These are phyloP conservation scores for Mucor velutinosus DNA, from an alignment of 371 early-diverging fungal genomes.

Conservation along the genomic window DNA sequence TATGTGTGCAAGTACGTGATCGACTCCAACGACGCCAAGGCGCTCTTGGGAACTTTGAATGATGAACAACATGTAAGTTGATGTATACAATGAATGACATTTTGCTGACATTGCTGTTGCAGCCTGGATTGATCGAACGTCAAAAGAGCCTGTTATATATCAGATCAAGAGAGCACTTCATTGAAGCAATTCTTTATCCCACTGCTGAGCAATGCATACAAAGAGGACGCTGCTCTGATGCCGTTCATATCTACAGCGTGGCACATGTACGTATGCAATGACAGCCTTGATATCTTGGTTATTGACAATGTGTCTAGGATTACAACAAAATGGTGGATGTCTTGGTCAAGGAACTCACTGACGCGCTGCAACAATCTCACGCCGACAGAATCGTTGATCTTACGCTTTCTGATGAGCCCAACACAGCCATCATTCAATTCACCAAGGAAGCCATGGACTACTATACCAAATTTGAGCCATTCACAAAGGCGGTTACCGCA, in stretches of 20 bases:
- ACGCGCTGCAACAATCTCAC: constrained; percentile 48
- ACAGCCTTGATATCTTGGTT: not conserved
- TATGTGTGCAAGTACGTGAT: constrained; percentile 49
- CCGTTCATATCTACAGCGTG: constrained; percentile 77
- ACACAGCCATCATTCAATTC: constrained; percentile 39
- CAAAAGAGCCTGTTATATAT: constrained; percentile 64
- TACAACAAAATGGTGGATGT: constrained; percentile 77
- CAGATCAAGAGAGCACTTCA: constrained; percentile 55
- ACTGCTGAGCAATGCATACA: constrained; percentile 73
- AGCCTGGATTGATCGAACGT: constrained; percentile 12
- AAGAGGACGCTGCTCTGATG: constrained; percentile 73
- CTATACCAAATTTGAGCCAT: constrained; percentile 54
- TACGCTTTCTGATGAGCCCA: constrained; percentile 2
- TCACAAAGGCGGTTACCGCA: constrained; percentile 38
- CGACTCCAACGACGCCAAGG: constrained; percentile 60
- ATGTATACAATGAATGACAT: too few species aligned
- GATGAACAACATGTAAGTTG: constrained; percentile 1
- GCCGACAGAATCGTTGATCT: constrained; percentile 1
- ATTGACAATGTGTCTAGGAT: constrained; percentile 36
- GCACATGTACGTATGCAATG: constrained; percentile 12
- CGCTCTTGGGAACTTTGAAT: constrained; percentile 47
- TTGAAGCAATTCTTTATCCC: constrained; percentile 60
- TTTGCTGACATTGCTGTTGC: not conserved
- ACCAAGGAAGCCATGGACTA: constrained; percentile 50
- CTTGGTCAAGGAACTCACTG: constrained; percentile 78